Base-by-base conservation (phyloP, 75 land plant genomes). In the Pinus albicaulis region DNA sequence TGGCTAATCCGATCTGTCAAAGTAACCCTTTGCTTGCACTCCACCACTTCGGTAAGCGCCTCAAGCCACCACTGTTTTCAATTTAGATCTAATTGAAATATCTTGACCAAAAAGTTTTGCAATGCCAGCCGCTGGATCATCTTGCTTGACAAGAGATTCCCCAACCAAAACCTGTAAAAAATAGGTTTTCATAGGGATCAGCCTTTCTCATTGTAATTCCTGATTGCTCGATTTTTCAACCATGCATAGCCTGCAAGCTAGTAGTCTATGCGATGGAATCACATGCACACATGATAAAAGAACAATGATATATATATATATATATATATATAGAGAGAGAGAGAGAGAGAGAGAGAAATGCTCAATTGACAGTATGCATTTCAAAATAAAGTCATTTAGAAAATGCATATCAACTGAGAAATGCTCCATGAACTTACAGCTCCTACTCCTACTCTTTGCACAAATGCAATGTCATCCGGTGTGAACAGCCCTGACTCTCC, bases 401-500 rank as follows among this genome's bases (percentile, higher is more conserved):
- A 23, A 55, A 23, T 16, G 7, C 52, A 15, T 25, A 57, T 53
- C 16, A 17, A 28, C 13, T 53, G 24, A 13, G 8, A 31, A 79
- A 58, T 79, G 56, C 26, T 12, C 20, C 68, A 44, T 55, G 38
- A 77, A 62, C 91, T 77, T 86, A 95, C 98, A 23, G 98, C 98
- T 84, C 77, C 86, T 66, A 86, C 92, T 74, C 98, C 98, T 77
- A 92, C 98, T n/a, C 85, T 86, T 79, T 87, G 94, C 23, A 95
- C 89, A 71, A 78, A 79, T 36, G 93, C 87, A 73, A 93, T 88
- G 77, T 95, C 97, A 61, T 83, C 89, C 20, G 92, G 94, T 55
- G 88, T 88, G 76, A 91, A 95, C 20, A 93, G 76, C 11, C 91
- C 96, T 62, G 97, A 95, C 74, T 95, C 98, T 74, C 94, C 97